Evolutionary conservation across 2,329 filamentous ascomycete genomes (phyloP).

Genomic region (Aspergillus texensis): DNA sequence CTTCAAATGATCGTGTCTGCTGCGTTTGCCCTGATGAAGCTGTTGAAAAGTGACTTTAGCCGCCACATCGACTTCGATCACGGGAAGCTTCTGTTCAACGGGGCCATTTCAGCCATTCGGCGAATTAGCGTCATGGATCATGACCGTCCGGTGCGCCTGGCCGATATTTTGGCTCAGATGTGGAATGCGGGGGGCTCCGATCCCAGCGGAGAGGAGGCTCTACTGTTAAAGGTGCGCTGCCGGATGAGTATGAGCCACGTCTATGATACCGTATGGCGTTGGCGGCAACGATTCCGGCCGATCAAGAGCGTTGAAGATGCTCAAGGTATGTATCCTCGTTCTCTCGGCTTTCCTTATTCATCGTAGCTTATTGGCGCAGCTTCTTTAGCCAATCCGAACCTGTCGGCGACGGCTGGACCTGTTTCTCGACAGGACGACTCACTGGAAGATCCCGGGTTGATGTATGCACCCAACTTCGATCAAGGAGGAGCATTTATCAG

Average conservation of each 20-base stretch:
- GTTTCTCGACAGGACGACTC: slow-evolving; percentile 33
- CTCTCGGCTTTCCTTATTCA: neutral
- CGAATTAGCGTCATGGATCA: slow-evolving; percentile 63
- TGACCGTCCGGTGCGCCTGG: slow-evolving; percentile 64
- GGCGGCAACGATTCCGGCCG: slow-evolving; percentile 67
- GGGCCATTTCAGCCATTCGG: slow-evolving; percentile 60
- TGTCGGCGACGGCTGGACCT: slow-evolving; percentile 30
- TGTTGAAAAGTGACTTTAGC: slow-evolving; percentile 65
- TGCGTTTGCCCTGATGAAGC: slow-evolving; percentile 64
- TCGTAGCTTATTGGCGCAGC: slow-evolving; percentile 26
- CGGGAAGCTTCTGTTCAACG: slow-evolving; percentile 59
- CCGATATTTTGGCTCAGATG: slow-evolving; percentile 66
- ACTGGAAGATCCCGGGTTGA: slow-evolving; percentile 34
- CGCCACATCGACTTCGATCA: slow-evolving; percentile 56
- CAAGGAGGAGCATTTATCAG: slow-evolving; percentile 41
- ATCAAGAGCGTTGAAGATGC: slow-evolving; percentile 63
- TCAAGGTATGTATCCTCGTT: slow-evolving; percentile 59
- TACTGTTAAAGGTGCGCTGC: slow-evolving; percentile 65
- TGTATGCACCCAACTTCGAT: slow-evolving; percentile 39
- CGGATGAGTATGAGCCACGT: slow-evolving; percentile 68
- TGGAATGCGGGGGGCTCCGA: slow-evolving; percentile 56
- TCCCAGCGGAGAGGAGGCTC: slow-evolving; percentile 37
- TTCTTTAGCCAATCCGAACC: slow-evolving; percentile 40
- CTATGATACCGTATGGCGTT: slow-evolving; percentile 68
- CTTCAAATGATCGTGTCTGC: slow-evolving; percentile 67